Evolutionary conservation across 495 filamentous ascomycete species (phyloP).

Genomic region (Cetradonia linearis): DNA sequence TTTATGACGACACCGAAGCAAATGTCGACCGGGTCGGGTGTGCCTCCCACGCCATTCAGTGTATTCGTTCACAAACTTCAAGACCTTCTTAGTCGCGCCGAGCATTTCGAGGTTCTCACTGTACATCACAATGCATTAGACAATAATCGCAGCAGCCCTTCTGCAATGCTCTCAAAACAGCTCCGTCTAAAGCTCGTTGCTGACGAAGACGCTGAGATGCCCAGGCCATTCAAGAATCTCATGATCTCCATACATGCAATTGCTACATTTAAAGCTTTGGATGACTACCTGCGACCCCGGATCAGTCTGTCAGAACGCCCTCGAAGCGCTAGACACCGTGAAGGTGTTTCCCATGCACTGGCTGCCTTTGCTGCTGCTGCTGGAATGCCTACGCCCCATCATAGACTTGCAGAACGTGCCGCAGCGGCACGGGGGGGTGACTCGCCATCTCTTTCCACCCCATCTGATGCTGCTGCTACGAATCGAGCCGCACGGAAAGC

Average conservation of each 20-base stretch:
- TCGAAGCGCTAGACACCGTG: slow-evolving; percentile 52
- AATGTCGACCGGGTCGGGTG: slow-evolving; percentile 50
- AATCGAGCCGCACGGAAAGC: slow-evolving; percentile 25
- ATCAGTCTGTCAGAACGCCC: slow-evolving; percentile 80
- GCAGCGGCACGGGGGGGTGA: slow-evolving; percentile 27
- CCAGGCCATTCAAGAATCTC: slow-evolving; percentile 73
- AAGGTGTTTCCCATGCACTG: slow-evolving; percentile 55
- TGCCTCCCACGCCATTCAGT: slow-evolving; percentile 74
- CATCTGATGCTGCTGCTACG: slow-evolving; percentile 18
- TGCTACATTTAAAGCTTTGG: slow-evolving; percentile 91
- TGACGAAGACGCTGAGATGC: slow-evolving; percentile 83
- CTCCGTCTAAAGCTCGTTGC: slow-evolving; percentile 81
- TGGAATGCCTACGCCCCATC: slow-evolving; percentile 37
- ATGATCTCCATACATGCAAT: slow-evolving; percentile 99
- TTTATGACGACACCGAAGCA: slow-evolving; percentile 69
- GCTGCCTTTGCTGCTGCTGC: slow-evolving; percentile 74
- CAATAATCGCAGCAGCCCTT: slow-evolving; percentile 80
- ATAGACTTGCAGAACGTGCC: slow-evolving; percentile 28
- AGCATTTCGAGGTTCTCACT: slow-evolving; percentile 96
- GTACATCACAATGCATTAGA: slow-evolving; percentile 90
- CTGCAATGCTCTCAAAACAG: slow-evolving; percentile 95
- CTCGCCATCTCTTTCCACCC: slow-evolving; percentile 26
- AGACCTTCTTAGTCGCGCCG: slow-evolving; percentile 87
- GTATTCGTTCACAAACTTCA: slow-evolving; percentile 89
- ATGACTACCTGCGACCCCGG: slow-evolving; percentile 88